Conservation (phyloP, 176 grass and related monocot species). For the Calamus simplicifolius region DNA sequence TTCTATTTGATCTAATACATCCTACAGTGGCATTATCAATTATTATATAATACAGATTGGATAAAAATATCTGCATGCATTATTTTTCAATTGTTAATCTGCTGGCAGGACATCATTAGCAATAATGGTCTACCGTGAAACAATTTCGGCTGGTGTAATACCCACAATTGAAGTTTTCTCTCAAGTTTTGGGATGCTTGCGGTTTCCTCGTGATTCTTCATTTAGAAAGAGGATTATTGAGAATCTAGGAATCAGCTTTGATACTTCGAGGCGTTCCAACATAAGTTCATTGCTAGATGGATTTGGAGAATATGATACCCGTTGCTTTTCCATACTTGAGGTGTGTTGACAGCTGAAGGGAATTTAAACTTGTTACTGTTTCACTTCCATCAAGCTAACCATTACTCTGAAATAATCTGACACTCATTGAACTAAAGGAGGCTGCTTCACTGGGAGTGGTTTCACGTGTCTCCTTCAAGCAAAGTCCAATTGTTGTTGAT, state of each 20-base stretch:
- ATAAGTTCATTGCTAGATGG: slow-evolving; percentile 78
- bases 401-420: neutral
- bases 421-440: slow-evolving; percentile 40
- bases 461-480: slow-evolving; percentile 55
- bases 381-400: neutral
- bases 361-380: neutral
- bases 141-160: slow-evolving; percentile 49
- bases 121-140: slow-evolving; percentile 54
- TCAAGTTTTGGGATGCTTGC: slow-evolving; percentile 92
- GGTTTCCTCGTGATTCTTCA: slow-evolving; percentile 58
- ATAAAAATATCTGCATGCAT: no score
- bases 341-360: slow-evolving; percentile 21
- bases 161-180: slow-evolving; percentile 81
- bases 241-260: slow-evolving; percentile 56
- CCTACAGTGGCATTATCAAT: no score
- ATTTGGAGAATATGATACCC: slow-evolving; percentile 88
- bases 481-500: slow-evolving; percentile 69
- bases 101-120: slow-evolving; percentile 67
- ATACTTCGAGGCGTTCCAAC: slow-evolving; percentile 62
- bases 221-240: slow-evolving; percentile 65
- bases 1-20: no score
- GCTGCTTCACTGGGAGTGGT: slow-evolving; percentile 55
- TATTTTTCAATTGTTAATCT: slow-evolving; percentile 16
- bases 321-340: slow-evolving; percentile 80
- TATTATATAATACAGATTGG: no score